Base-by-base conservation (phyloP, 2,329 filamentous ascomycete species). In the Exserohilum turcica region DNA sequence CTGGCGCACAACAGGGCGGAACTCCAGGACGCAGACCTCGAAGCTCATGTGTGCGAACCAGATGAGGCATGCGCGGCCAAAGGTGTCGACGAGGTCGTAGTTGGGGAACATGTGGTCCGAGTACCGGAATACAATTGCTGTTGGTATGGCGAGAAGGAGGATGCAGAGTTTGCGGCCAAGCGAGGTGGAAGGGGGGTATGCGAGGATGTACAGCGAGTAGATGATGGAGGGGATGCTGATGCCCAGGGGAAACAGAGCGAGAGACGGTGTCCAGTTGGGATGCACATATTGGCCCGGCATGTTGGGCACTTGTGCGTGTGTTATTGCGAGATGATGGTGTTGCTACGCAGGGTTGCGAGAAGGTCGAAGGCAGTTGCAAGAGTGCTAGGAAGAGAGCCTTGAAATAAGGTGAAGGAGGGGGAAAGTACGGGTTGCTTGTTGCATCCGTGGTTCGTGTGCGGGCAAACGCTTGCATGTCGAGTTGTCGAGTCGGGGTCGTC, bases 41-140 rank as follows among this genome's bases (percentile, higher is more conserved):
- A 59, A 55, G 42, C 61, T 63, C 49, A 60, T 54, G 48, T 64
- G 52, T 2, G 40, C 56, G 9, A 53, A 43, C 60, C 60, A 65
- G 48, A 66, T 66, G n/a, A 63, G 58, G 2, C 59, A 24, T 38
- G 60, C 52, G 6, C 64, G 54, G 1, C 50, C 56, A 21, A 61
- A 53, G 3, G 61, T 61, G 19, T 66, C 64, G 24, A 51, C 51
- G 2, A 60, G 0, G 1, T 18, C 35, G 15, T 31, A 53, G 43
- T 47, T 48, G 1, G 58, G 57, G 1, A 49, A 44, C 0, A 64
- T 10, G 3, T 46, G 3, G 0, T 51, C 32, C 2, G 54, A 54
- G 24, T 58, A 18, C 1, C 6, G 32, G 38, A 65, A 66, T 6
- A 54, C 57, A 16, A 59, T 55, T 19, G n/a, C 21, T n/a, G 46